Conservation (phyloP, 108 stramenopile genomes). For the Discostella stelligeroides region DNA sequence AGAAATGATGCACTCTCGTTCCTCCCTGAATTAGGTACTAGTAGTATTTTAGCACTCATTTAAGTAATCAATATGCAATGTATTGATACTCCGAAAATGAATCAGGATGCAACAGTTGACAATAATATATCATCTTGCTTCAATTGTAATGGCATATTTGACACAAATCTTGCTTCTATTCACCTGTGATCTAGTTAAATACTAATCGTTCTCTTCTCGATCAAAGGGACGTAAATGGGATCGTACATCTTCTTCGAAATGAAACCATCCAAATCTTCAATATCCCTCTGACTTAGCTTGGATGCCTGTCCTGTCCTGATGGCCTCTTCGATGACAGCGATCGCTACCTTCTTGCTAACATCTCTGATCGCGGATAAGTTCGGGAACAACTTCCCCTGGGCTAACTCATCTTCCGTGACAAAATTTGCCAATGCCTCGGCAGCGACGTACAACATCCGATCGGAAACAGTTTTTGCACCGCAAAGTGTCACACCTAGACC, state of each 20-base stretch:
- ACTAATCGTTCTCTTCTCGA: slow-evolving; percentile 69
- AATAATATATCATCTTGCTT: too few relatives aligned
- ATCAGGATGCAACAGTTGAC: too few relatives aligned
- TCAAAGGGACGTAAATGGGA: slow-evolving; percentile 84
- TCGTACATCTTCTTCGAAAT: slow-evolving; percentile 85
- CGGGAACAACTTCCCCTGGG: slow-evolving; percentile 88
- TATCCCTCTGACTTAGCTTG: slow-evolving; percentile 58
- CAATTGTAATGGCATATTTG: too few relatives aligned
- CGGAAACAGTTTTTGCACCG: slow-evolving; percentile 83
- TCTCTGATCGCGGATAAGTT: slow-evolving; percentile 81
- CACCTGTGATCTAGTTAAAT: slow-evolving; percentile 32
- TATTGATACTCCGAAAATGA: too few relatives aligned
- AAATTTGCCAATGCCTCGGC: slow-evolving; percentile 87
- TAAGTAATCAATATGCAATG: neutral
- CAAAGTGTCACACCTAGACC: slow-evolving; percentile 89
- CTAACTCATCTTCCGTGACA: slow-evolving; percentile 78
- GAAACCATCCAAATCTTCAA: slow-evolving; percentile 63
- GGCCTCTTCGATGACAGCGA: slow-evolving; percentile 90
- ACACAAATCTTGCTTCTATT: too few relatives aligned
- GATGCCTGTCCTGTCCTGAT: slow-evolving; percentile 73
- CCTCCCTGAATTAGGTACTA: too few relatives aligned
- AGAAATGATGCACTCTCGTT: neutral
- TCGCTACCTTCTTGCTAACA: slow-evolving; percentile 85
- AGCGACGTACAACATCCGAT: slow-evolving; percentile 90
- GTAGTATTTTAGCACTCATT: slow-evolving; percentile 7